Evolutionary conservation across 257 asterid species (phyloP).

Genomic region (Nicotiana tomentosiformis): DNA sequence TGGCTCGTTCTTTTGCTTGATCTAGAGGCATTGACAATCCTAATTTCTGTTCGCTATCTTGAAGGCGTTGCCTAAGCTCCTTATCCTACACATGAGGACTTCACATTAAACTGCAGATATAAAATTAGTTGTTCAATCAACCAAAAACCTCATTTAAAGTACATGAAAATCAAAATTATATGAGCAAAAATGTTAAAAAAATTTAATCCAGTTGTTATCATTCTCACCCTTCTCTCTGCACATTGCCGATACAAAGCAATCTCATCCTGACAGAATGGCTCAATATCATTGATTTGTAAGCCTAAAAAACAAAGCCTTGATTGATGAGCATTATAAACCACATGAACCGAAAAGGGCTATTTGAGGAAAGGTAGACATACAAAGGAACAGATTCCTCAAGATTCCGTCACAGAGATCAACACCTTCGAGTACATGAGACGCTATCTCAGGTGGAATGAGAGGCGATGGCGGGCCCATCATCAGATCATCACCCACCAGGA

Average conservation of each 20-base stretch:
- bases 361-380: conserved; percentile 31
- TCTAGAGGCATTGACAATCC: conserved; percentile 86
- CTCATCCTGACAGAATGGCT: conserved; percentile 67
- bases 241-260: conserved; percentile 39
- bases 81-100: conserved; percentile 54
- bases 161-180: not conserved
- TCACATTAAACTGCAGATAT: not conserved
- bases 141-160: not conserved
- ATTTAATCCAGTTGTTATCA: not conserved
- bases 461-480: conserved; percentile 98
- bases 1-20: conserved; percentile 66
- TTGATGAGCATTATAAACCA: not conserved
- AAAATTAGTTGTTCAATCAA: not conserved
- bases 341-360: not conserved
- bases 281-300: conserved; percentile 85
- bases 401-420: conserved; percentile 86
- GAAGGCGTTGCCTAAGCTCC: conserved; percentile 72
- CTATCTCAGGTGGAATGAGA: conserved; percentile 87
- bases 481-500: conserved; percentile 95
- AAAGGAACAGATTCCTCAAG: conserved; percentile 77
- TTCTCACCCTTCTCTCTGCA: conserved; percentile 44
- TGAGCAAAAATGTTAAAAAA: not conserved
- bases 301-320: conserved; percentile 28
- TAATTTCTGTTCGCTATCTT: conserved; percentile 78
- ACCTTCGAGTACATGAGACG: conserved; percentile 91